A percentile compares a stretch with the other conserved stretches of the same genome.
phyloP scores from a whole-genome alignment of 225 moss, liverwort and hornwort species.

The Lunularia cruciata region DNA sequence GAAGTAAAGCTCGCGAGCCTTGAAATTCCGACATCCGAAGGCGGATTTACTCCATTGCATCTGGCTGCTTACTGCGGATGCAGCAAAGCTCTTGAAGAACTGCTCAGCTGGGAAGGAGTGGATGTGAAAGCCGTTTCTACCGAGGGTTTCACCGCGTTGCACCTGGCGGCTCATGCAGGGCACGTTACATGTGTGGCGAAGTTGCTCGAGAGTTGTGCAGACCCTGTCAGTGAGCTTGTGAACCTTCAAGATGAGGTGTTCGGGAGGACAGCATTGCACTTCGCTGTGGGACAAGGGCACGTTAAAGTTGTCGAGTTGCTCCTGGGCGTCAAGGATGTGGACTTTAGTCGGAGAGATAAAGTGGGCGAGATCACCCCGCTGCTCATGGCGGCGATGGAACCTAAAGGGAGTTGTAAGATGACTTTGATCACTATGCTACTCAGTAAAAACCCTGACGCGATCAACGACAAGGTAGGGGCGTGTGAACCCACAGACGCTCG shows the following conservation, averaged over 20 bases:
- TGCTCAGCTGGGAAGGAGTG: background rate
- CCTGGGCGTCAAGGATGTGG: background rate
- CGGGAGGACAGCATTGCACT: slow-evolving; percentile 12
- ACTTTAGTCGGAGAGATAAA: slow-evolving; percentile 2
- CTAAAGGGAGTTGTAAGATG: no score
- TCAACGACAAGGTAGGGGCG: slow-evolving; percentile 14
- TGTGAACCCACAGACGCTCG: no score
- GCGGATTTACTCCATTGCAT: slow-evolving; percentile 24
- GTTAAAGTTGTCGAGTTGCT: background rate
- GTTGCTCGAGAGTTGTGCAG: background rate
- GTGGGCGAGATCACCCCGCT: slow-evolving; percentile 14
- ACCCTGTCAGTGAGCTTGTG: background rate
- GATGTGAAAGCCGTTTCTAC: background rate
- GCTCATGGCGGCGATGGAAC: slow-evolving; percentile 11
- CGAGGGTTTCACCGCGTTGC: slow-evolving; percentile 21
- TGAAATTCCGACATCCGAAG: background rate
- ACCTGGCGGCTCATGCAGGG: slow-evolving; percentile 24
- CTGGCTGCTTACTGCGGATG: slow-evolving; percentile 16
- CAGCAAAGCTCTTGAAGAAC: background rate
- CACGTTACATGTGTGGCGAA: background rate
- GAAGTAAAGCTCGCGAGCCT: background rate
- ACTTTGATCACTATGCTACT: background rate
- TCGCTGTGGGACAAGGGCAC: background rate
- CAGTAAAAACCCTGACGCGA: background rate
- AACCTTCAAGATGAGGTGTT: slow-evolving; percentile 1